phyloP scores from a whole-genome alignment of 345 rosid species.

The Citrus sp. region DNA sequence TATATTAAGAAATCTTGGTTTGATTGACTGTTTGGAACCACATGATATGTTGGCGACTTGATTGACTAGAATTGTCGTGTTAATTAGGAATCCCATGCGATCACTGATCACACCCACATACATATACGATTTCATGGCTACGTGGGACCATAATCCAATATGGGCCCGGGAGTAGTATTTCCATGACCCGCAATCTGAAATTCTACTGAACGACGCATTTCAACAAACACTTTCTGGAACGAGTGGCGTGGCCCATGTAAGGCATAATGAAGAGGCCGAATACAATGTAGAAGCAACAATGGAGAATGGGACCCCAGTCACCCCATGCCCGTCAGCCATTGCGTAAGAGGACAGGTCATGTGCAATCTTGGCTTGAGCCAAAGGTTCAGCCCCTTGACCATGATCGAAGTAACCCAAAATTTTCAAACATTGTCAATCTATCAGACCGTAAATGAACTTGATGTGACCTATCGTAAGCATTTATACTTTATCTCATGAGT shows the following conservation, averaged over 20 bases:
- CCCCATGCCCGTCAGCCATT: constrained; percentile 17
- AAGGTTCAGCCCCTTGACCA: constrained; percentile 10
- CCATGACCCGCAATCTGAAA: neutral
- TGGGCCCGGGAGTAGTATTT: neutral
- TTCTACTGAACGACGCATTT: neutral
- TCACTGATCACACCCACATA: neutral
- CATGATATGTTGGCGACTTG: constrained; percentile 16
- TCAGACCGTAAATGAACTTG: neutral
- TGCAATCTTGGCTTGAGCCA: constrained; percentile 16
- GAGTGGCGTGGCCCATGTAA: neutral
- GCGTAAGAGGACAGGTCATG: constrained; percentile 25
- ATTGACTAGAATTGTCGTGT: neutral
- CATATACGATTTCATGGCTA: neutral
- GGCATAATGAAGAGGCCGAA: constrained; percentile 12
- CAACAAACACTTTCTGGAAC: neutral
- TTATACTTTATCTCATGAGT: neutral
- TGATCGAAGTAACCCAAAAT: constrained; percentile 3
- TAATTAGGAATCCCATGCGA: neutral
- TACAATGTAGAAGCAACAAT: constrained; percentile 28
- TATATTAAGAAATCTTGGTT: no score
- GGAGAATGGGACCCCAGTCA: constrained; percentile 31
- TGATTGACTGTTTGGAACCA: constrained; percentile 7
- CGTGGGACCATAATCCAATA: constrained; percentile 16
- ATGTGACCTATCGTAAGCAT: neutral
- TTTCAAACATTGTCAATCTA: neutral